These are phyloP conservation scores for Tricholoma matsutake DNA, from an alignment of 768 basidiomycete genomes.

Conservation along the genomic window DNA sequence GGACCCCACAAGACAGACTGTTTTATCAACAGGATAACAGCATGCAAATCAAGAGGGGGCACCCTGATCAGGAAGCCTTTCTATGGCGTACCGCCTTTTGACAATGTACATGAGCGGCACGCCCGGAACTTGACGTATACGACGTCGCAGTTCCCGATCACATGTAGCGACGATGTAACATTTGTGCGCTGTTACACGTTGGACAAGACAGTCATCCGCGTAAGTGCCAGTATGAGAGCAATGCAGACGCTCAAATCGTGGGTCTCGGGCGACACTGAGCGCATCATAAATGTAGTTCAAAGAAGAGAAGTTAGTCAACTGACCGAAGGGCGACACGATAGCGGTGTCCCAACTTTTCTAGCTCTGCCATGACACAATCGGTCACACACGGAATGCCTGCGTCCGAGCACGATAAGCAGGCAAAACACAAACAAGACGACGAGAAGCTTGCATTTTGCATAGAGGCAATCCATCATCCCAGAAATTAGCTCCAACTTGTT, in stretches of 20 bases:
- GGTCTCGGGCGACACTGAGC: conserved; percentile 91
- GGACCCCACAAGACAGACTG: background rate
- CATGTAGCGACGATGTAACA: conserved; percentile 98
- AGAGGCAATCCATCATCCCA: conserved; percentile 99
- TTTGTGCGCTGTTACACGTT: conserved; percentile 91
- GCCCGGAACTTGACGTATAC: conserved; percentile 90
- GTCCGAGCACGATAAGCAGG: conserved; percentile 5
- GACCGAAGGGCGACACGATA: conserved; percentile 94
- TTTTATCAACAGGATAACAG: background rate
- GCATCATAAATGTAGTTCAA: conserved; percentile 7
- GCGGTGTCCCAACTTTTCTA: conserved; percentile 95
- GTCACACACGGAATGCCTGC: conserved; percentile 99
- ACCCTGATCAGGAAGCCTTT: conserved; percentile 91
- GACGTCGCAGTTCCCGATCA: conserved; percentile 88
- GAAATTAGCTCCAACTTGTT: conserved; percentile 94
- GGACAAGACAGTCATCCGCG: conserved; percentile 97
- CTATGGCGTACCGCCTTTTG: conserved; percentile 87
- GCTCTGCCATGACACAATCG: conserved; percentile 97
- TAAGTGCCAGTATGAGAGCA: conserved; percentile 97
- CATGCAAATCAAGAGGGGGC: conserved; percentile 42
- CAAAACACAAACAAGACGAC: background rate
- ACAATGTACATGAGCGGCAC: conserved; percentile 98
- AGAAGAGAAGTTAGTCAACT: conserved; percentile 22
- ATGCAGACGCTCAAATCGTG: conserved; percentile 89
- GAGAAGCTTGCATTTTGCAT: conserved; percentile 78